Base-by-base conservation (phyloP, 2,329 filamentous ascomycete genomes). In the Alternaria angustiovoidea region DNA sequence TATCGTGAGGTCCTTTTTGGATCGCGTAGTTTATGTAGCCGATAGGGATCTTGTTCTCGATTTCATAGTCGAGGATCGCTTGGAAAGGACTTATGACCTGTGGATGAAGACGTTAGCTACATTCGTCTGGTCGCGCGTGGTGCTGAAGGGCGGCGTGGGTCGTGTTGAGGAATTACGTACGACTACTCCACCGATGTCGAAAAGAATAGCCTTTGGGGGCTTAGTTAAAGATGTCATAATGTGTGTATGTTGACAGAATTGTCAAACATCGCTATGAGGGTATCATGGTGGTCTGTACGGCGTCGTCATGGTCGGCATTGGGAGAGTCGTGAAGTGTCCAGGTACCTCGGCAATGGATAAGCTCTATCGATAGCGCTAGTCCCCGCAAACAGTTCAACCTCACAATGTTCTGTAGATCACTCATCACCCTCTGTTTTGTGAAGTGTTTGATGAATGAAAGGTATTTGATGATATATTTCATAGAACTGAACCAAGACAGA, bases 131-230 rank as follows among this genome's bases (percentile, higher is more conserved):
- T 42, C 20, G n/a, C 9, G 32, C 6, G 34, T n/a, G 43, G 12
- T 51, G 22, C 28, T 14, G 43, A n/a, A n/a, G 26, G 30, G 14
- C 9, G 26, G 30, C 20, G 11, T 20, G 22, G 39, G 46, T 39
- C 28, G 34, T 46, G 43, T 52, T 28, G 22, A 20, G 18, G 48
- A 20, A 34, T 52, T 36, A 88, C 92, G 84, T 90, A 97, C 94
- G 85, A 93, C 96, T 69, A 99, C 95, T 63, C 95, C 95, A 39
- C 95, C 95, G 69, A 99, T 95, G 80, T 99, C 95, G 78, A 98
- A 98, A 22, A 99, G 84, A 1, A 79, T 70, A n/a, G 76, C 77
- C 14, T 65, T 72, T 7, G 69, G 69, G 2, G 68, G 57, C 42
- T 64, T 64, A 0, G 32, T 12, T 6, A 63, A 30, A 5, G 47